These are phyloP conservation scores for Nadsonia starkeyi-henricii DNA, from an alignment of 1,139 yeast genomes.

Conservation along the genomic window DNA sequence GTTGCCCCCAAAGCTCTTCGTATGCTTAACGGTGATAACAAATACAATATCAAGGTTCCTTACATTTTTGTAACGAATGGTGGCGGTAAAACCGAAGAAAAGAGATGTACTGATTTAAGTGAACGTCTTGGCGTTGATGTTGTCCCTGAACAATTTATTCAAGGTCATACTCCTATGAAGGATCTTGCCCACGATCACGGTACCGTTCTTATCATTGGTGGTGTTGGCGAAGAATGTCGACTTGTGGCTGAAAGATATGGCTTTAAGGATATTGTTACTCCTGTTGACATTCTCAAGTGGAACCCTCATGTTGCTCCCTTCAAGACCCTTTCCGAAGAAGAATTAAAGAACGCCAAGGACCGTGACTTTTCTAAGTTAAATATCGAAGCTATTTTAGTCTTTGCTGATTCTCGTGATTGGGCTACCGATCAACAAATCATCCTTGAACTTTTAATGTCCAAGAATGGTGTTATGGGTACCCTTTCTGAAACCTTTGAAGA, in stretches of 20 bases:
- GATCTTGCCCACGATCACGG: slow-evolving; percentile 52
- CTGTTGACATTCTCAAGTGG: slow-evolving; percentile 74
- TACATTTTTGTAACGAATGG: slow-evolving; percentile 80
- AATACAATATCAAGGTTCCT: slow-evolving; percentile 70
- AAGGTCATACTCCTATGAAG: slow-evolving; percentile 84
- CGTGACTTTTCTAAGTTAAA: slow-evolving; percentile 50
- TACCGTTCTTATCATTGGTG: slow-evolving; percentile 73
- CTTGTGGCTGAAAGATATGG: slow-evolving; percentile 69
- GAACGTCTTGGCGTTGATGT: slow-evolving; percentile 45
- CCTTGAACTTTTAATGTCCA: slow-evolving; percentile 57
- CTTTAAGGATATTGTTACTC: slow-evolving; percentile 59
- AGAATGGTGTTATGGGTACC: slow-evolving; percentile 75
- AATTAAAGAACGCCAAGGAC: slow-evolving; percentile 37
- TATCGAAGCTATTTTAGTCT: slow-evolving; percentile 62
- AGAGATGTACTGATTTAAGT: slow-evolving; percentile 54
- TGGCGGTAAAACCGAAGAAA: slow-evolving; percentile 70
- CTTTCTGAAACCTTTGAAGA: slow-evolving; percentile 52
- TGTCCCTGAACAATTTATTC: slow-evolving; percentile 65
- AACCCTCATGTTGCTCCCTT: slow-evolving; percentile 75
- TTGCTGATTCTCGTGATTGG: slow-evolving; percentile 80
- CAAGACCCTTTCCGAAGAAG: slow-evolving; percentile 62
- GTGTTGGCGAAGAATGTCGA: slow-evolving; percentile 70
- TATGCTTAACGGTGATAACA: slow-evolving; percentile 60
- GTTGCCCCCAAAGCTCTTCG: slow-evolving; percentile 59
- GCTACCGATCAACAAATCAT: slow-evolving; percentile 84